Evolutionary conservation across 805 yeast genomes (phyloP), one percentile per base, ranked within the genome.

Genomic region (Ogataea kodamae): DNA sequence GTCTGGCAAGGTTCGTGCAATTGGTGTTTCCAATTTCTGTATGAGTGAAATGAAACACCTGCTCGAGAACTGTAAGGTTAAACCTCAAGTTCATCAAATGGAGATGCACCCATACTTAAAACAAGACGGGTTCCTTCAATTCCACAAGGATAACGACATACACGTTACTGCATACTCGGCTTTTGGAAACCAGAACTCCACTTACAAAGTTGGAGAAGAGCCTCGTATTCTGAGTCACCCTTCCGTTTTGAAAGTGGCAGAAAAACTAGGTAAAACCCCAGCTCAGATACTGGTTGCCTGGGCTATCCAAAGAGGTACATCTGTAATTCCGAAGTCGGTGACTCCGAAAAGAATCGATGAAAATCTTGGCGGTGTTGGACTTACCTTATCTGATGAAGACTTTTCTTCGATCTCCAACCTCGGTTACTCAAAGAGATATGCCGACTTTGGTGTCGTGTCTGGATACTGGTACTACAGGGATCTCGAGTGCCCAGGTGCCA

Each of bases 21-120:
- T 86, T 54, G 96, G 96, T 46, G 83, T 86, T 25, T 81, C 90
- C 25, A 87, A 87, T 62, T 81, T 78, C 57, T 71, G 83, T 6
- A 59, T 72, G 16, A 65, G 64, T 35, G 73, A 76, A 48, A 54
- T 81, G 42, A 61, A 75, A 40, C 67, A 61, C 33, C 59, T 86
- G 35, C 65, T 82, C 28, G 54, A 68, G 18, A 75, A 70, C 23
- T 67, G 74, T 53, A 64, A 70, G 29, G 57, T 57, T 11, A 62
- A 49, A 27, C 70, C 76, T 22, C 67, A 65, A 25, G 72, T 70
- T 22, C 72, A 66, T 46, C 94, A 84, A 65, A 68, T 82, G 46
- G 92, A 84, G 63, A 60, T 74, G 31, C 92, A 83, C 58, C 85
- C 87, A 29, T 69, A 71, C 43, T 64, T 79, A 38, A 80, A 81